phyloP scores from a whole-genome alignment of 179 eudicot species.

The Silene coronaria region DNA sequence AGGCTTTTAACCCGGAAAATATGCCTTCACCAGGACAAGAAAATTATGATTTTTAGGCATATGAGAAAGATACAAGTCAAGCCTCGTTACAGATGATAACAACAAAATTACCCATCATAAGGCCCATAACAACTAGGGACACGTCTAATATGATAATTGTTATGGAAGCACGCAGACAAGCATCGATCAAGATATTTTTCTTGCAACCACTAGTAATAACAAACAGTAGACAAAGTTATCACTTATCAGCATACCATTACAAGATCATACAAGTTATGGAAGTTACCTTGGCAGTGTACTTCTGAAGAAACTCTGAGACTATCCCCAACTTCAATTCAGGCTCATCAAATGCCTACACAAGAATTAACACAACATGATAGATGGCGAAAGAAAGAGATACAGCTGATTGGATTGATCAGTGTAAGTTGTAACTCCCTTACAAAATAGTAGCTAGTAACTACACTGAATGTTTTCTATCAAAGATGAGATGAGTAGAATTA shows the following conservation, averaged over 20 bases:
- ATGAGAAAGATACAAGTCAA: background rate
- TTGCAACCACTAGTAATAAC: background rate
- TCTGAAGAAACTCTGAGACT: conserved; percentile 59
- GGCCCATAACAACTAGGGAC: background rate
- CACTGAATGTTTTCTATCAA: background rate
- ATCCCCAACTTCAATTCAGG: conserved; percentile 74
- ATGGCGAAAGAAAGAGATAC: background rate
- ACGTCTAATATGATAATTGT: background rate
- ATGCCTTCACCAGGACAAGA: background rate
- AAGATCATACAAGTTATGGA: background rate
- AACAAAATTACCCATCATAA: background rate
- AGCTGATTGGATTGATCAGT: background rate
- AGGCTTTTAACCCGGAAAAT: background rate
- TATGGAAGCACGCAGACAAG: background rate
- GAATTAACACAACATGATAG: conserved; percentile 17
- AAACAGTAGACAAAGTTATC: background rate
- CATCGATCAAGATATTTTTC: background rate
- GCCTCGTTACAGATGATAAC: background rate
- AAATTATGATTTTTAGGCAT: background rate
- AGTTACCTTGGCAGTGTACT: conserved; percentile 71
- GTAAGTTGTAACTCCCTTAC: background rate
- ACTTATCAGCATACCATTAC: background rate
- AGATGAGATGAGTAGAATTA: background rate
- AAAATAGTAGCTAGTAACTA: conserved; percentile 10
- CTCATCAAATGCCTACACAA: conserved; percentile 59